A percentile compares a stretch with the other conserved stretches of the same genome.
phyloP scores from a whole-genome alignment of 2,329 filamentous ascomycete species.

The Xylariaceae sp. region DNA sequence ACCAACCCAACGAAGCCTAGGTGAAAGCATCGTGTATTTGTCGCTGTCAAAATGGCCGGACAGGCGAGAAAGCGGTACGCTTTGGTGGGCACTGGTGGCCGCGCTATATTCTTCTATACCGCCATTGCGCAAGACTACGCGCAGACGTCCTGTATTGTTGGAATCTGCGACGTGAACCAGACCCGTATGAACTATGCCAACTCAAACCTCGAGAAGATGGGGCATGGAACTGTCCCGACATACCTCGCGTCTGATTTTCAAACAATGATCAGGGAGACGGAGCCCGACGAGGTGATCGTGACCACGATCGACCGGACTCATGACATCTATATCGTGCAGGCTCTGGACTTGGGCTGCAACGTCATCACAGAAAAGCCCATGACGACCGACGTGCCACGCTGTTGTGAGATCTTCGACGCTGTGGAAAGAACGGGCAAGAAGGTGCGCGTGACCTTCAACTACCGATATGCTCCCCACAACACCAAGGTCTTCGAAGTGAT shows the following conservation, averaged over 20 bases:
- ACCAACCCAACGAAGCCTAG: neutral
- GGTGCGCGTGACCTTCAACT: slow-evolving; percentile 58
- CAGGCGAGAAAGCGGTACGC: slow-evolving; percentile 41
- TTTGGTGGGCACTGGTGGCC: slow-evolving; percentile 53
- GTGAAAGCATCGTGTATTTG: neutral
- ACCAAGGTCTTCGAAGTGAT: slow-evolving; percentile 53
- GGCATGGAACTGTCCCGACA: slow-evolving; percentile 45
- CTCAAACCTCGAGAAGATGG: slow-evolving; percentile 39
- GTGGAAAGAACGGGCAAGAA: slow-evolving; percentile 44
- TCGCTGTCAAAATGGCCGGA: neutral
- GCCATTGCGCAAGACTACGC: slow-evolving; percentile 50
- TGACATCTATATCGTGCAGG: slow-evolving; percentile 53
- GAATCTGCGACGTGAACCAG: slow-evolving; percentile 55
- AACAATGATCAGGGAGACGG: slow-evolving; percentile 50
- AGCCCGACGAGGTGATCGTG: slow-evolving; percentile 56
- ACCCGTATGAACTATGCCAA: slow-evolving; percentile 55
- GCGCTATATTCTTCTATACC: slow-evolving; percentile 56
- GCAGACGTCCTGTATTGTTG: slow-evolving; percentile 46
- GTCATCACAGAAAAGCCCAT: slow-evolving; percentile 62
- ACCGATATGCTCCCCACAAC: slow-evolving; percentile 61
- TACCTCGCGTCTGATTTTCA: slow-evolving; percentile 52
- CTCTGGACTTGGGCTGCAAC: slow-evolving; percentile 53
- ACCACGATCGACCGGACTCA: slow-evolving; percentile 60
- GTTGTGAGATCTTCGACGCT: slow-evolving; percentile 48
- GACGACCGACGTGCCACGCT: slow-evolving; percentile 54